Evolutionary conservation across 169 alveolate species (phyloP), one percentile per base, ranked within the genome.

Genomic region (Besnoitia besnoiti): DNA sequence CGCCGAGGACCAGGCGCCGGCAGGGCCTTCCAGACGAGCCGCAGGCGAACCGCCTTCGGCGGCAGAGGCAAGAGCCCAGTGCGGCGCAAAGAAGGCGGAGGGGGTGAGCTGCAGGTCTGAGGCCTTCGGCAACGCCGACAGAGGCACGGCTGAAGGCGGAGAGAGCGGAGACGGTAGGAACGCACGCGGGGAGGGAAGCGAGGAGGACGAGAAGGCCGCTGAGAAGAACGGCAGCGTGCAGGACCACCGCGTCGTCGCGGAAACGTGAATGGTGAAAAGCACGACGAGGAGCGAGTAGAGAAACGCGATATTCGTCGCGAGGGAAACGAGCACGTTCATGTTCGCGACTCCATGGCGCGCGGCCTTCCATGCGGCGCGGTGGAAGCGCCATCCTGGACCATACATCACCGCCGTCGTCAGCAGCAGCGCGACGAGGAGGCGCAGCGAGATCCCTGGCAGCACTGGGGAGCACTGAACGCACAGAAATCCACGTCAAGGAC

Each of bases 241-340:
- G 5, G 33, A 21, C 4, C 30, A n/a, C 3, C 33, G 39, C 44
- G n/a, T n/a, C 4, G 46, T 16, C 4, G 12, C 44, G n/a, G 80
- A 30, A 16, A 35, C 44, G 80, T 35, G n/a, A 42, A 67, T 30
- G 24, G 88, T 10, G 24, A 46, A 80, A 24, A 80, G 35, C 8
- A 80, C 59, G 16, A 44, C 88, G 24, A 24, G 30, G 21, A 47
- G 37, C 35, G 88, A 80, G 59, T 80, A 80, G 37, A 47, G 73
- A 30, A 37, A 80, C 33, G 67, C 73, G n/a, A 47, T 80, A n/a
- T 80, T 80, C 39, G 88, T 80, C 46, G 88, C 88, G 46, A 47
- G 61, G 46, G 67, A 44, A 39, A 80, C 88, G 21, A 80, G 37
- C 27, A 80, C 88, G 67, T 42, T 44, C 88, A 80, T 80, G 44